A percentile compares a stretch with the other conserved stretches of the same genome.
Evolutionary conservation across 2,329 filamentous ascomycete species (phyloP).

Genomic region (Calonectria ilicicola): DNA sequence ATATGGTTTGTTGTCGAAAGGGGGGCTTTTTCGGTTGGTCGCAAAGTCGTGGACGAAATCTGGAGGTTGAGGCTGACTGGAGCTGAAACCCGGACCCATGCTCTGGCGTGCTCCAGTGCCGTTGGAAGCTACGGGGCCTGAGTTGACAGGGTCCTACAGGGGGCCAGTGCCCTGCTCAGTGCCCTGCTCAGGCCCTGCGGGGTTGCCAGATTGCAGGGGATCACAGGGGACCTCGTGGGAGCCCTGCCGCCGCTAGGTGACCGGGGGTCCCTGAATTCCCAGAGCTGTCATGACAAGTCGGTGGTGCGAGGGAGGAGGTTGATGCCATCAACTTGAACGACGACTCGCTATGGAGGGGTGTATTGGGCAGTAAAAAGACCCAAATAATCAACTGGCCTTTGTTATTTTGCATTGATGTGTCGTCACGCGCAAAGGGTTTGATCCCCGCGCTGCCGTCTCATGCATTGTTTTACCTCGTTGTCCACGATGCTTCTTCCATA

Average conservation of each 20-base stretch:
- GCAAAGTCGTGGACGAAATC: constrained; percentile 1
- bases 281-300: neutral
- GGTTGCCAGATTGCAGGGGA: constrained; percentile 6
- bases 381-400: no score
- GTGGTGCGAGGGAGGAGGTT: no score
- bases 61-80: constrained; percentile 21
- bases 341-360: neutral
- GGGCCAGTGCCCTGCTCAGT: neutral
- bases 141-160: neutral
- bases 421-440: neutral
- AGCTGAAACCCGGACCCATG: constrained; percentile 22
- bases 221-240: constrained; percentile 18
- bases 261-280: constrained; percentile 1
- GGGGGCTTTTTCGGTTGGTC: constrained; percentile 9
- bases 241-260: constrained; percentile 7
- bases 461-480: constrained; percentile 4
- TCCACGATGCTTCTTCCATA: neutral
- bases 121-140: neutral
- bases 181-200: neutral
- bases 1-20: constrained; percentile 13
- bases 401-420: neutral
- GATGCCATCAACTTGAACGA: neutral
- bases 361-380: neutral
- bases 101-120: constrained; percentile 4
- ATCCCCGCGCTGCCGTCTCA: neutral